Percentiles rank a stretch among this genome's conserved stretches.
phyloP scores from a whole-genome alignment of 164 flowering plant genomes.

The Chimonanthus salicifolius region DNA sequence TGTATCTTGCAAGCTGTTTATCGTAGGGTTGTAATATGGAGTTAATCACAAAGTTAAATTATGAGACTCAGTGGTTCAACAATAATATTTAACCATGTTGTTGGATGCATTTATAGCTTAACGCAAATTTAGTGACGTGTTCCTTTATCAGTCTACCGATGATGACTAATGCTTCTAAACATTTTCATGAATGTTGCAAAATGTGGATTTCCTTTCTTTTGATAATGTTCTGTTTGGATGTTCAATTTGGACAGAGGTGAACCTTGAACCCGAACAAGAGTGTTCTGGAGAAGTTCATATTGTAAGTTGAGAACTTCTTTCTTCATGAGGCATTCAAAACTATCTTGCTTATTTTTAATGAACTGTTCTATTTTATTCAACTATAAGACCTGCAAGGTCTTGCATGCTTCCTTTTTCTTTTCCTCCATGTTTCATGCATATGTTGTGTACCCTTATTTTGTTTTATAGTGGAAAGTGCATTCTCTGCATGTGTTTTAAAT shows the following conservation, averaged over 20 bases:
- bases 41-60: background rate
- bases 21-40: background rate
- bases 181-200: background rate
- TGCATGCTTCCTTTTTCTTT: too few species aligned
- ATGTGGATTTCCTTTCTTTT: background rate
- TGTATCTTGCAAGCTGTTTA: background rate
- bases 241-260: slow-evolving; percentile 2
- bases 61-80: background rate
- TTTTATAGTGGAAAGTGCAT: too few species aligned
- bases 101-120: background rate
- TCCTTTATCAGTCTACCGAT: background rate
- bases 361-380: background rate
- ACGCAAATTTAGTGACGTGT: background rate
- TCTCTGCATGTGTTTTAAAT: too few species aligned
- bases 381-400: background rate
- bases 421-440: too few species aligned
- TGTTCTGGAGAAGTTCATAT: background rate
- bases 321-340: background rate
- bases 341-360: background rate
- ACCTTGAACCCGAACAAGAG: background rate
- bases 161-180: too few species aligned
- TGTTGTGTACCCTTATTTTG: too few species aligned
- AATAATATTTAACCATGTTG: background rate
- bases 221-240: background rate
- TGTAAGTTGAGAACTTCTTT: background rate